Evolutionary conservation across 768 basidiomycete species (phyloP).

Genomic region (Scleroderma citrinum): DNA sequence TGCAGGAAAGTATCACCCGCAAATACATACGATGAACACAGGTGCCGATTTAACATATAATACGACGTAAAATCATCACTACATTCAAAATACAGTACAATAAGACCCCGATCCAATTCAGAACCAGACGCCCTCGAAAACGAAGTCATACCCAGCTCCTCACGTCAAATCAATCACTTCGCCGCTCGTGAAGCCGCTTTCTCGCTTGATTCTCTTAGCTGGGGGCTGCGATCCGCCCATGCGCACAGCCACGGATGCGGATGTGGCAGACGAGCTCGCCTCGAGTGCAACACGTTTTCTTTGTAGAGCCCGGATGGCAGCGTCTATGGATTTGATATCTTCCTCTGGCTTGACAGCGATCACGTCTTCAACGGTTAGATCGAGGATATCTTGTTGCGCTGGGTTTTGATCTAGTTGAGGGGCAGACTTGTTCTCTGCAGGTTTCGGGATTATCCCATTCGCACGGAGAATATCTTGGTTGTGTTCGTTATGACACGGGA

Average conservation of each 20-base stretch:
- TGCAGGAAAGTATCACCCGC: too few species aligned
- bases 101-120: too few species aligned
- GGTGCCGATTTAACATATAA: too few species aligned
- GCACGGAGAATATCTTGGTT: slow-evolving; percentile 22
- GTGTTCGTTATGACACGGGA: background rate
- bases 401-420: background rate
- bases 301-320: background rate
- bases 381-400: slow-evolving; percentile 7
- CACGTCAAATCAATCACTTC: slow-evolving; percentile 29
- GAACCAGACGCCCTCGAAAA: too few species aligned
- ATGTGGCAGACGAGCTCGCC: slow-evolving; percentile 4
- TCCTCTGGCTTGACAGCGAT: slow-evolving; percentile 8
- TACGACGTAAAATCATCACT: too few species aligned
- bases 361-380: slow-evolving; percentile 11
- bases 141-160: too few species aligned
- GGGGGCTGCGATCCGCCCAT: slow-evolving; percentile 9
- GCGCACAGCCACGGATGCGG: too few species aligned
- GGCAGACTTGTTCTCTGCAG: slow-evolving; percentile 1
- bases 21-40: too few species aligned
- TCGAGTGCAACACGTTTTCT: background rate
- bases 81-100: too few species aligned
- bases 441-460: slow-evolving; percentile 20
- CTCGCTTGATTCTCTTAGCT: slow-evolving; percentile 24
- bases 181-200: slow-evolving; percentile 11
- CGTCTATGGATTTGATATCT: slow-evolving; percentile 9